Conservation (phyloP, 352 stramenopile species). For the Phytophthora melonis region DNA sequence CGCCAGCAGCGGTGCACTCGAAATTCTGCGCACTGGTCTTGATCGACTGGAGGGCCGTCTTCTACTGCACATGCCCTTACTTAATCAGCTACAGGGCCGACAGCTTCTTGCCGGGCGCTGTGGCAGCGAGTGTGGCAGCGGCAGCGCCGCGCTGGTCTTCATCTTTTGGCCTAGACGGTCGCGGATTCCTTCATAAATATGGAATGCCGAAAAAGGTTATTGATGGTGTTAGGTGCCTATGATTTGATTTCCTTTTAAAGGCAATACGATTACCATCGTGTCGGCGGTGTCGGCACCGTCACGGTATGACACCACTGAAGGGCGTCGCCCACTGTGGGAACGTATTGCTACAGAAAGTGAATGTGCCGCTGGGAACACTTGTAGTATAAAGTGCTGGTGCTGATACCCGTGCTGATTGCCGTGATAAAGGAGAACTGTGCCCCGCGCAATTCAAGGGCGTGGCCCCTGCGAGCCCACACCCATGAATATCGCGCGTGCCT, state of each 20-base stretch:
- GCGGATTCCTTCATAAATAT: slow-evolving; percentile 63
- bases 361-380: no score
- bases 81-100: slow-evolving; percentile 71
- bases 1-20: no score
- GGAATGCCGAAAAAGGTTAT: slow-evolving; percentile 75
- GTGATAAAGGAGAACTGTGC: no score
- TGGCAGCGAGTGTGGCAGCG: slow-evolving; percentile 14
- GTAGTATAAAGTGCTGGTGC: no score
- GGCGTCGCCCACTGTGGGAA: no score
- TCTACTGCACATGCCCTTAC: slow-evolving; percentile 49
- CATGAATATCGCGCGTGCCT: no score
- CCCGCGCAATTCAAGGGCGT: no score
- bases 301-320: no score
- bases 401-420: no score
- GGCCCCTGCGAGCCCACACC: no score
- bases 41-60: slow-evolving; percentile 20
- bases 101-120: slow-evolving; percentile 59
- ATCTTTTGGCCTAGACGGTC: slow-evolving; percentile 81
- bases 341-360: no score
- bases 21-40: neutral
- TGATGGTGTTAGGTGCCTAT: neutral
- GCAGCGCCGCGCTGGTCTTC: slow-evolving; percentile 55
- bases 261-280: neutral
- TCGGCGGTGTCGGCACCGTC: neutral
- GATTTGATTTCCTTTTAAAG: neutral